Evolutionary conservation across 352 stramenopile genomes (phyloP).

Genomic region (Phytophthora ramorum): DNA sequence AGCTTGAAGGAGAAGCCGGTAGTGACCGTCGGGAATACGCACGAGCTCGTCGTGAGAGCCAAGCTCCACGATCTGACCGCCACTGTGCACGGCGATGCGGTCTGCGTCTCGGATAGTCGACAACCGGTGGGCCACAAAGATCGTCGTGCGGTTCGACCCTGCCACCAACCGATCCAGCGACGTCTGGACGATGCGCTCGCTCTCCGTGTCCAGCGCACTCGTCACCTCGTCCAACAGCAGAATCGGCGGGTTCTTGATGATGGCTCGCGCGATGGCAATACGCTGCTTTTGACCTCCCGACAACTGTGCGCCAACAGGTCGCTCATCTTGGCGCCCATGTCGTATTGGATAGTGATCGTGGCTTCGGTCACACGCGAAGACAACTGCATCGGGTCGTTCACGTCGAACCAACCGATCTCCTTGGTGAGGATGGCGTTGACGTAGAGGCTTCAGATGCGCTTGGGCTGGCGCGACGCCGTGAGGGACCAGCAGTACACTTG

Average conservation of each 20-base stretch:
- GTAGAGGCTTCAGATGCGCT: conserved; percentile 49
- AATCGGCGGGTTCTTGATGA: conserved; percentile 90
- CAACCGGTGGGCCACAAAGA: conserved; percentile 95
- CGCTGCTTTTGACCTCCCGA: conserved; percentile 95
- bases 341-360: conserved; percentile 50
- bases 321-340: conserved; percentile 51
- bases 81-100: conserved; percentile 94
- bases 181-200: conserved; percentile 83
- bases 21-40: conserved; percentile 47
- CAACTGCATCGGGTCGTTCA: conserved; percentile 55
- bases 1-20: conserved; percentile 50
- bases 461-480: conserved; percentile 53
- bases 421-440: conserved; percentile 46
- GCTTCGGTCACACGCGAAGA: conserved; percentile 44
- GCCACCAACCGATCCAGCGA: conserved; percentile 71
- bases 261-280: conserved; percentile 93
- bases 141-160: conserved; percentile 75
- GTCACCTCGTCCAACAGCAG: conserved; percentile 93
- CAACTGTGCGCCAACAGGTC: conserved; percentile 76
- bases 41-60: conserved; percentile 95
- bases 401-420: conserved; percentile 63
- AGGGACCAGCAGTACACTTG: conserved; percentile 64
- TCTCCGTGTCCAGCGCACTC: conserved; percentile 83
- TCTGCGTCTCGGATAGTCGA: conserved; percentile 95
- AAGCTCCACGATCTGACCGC: conserved; percentile 92